Evolutionary conservation across 257 asterid species (phyloP).

Genomic region (Solanum virginianum): DNA sequence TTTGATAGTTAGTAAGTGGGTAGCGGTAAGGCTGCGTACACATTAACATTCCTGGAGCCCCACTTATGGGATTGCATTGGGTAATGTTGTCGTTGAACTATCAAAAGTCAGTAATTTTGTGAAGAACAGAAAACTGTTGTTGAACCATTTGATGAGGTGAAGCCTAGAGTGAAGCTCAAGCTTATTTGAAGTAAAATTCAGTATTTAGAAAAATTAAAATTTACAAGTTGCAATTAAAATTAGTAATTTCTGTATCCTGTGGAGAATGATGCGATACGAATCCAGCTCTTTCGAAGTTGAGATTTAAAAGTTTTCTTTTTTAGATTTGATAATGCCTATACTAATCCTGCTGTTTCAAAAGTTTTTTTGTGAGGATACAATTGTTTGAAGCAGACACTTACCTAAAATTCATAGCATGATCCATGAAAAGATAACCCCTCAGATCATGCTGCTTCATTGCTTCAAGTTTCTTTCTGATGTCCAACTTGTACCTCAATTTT

Average conservation of each 20-base stretch:
- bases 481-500: not conserved
- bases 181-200: not conserved
- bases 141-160: not conserved
- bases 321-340: not conserved
- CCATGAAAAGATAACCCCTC: not conserved
- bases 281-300: not conserved
- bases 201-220: not conserved
- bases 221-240: not conserved
- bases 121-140: not conserved
- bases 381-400: not conserved
- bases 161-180: not conserved
- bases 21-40: not conserved
- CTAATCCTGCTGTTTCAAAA: not conserved
- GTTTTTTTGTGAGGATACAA: not conserved
- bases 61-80: not conserved
- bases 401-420: not conserved
- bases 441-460: not conserved
- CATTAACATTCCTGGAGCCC: not conserved
- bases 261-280: not conserved
- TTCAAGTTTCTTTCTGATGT: not conserved
- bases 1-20: not conserved
- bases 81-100: not conserved
- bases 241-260: not conserved
- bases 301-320: not conserved
- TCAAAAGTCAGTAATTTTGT: not conserved